A percentile compares a stretch with the other conserved stretches of the same genome.
These are phyloP conservation scores for Ogataea zsoltii DNA, from an alignment of 805 yeast species.

Conservation along the genomic window DNA sequence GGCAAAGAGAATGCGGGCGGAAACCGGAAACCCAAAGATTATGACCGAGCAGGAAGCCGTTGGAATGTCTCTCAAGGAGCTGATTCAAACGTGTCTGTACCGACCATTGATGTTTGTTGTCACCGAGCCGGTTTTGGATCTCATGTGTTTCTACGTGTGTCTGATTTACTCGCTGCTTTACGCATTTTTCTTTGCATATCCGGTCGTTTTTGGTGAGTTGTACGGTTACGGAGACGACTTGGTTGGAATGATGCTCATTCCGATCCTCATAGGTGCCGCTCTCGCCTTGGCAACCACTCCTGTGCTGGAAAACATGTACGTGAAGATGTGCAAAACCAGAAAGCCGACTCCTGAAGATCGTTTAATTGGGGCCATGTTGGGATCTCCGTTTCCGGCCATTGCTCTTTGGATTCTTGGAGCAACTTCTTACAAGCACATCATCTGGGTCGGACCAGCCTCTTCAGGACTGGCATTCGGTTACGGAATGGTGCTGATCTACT, in stretches of 20 bases:
- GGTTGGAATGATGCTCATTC: slow-evolving; percentile 86
- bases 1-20: slow-evolving; percentile 68
- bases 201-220: slow-evolving; percentile 77
- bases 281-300: slow-evolving; percentile 78
- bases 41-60: slow-evolving; percentile 93
- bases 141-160: slow-evolving; percentile 84
- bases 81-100: slow-evolving; percentile 68
- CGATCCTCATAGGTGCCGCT: slow-evolving; percentile 84
- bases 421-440: slow-evolving; percentile 64
- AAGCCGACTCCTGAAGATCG: slow-evolving; percentile 79
- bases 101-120: slow-evolving; percentile 78
- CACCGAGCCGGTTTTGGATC: slow-evolving; percentile 82
- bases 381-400: slow-evolving; percentile 80
- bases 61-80: slow-evolving; percentile 66
- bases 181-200: slow-evolving; percentile 94
- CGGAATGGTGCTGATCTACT: slow-evolving; percentile 61
- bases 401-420: slow-evolving; percentile 82
- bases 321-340: slow-evolving; percentile 50
- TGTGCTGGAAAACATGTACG: slow-evolving; percentile 62
- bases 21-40: slow-evolving; percentile 78
- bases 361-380: slow-evolving; percentile 77
- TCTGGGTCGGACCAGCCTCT: slow-evolving; percentile 66
- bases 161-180: slow-evolving; percentile 86
- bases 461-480: slow-evolving; percentile 61
- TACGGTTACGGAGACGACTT: slow-evolving; percentile 77